Evolutionary conservation across 2,329 filamentous ascomycete genomes (phyloP).

Genomic region (Colletotrichum musae): DNA sequence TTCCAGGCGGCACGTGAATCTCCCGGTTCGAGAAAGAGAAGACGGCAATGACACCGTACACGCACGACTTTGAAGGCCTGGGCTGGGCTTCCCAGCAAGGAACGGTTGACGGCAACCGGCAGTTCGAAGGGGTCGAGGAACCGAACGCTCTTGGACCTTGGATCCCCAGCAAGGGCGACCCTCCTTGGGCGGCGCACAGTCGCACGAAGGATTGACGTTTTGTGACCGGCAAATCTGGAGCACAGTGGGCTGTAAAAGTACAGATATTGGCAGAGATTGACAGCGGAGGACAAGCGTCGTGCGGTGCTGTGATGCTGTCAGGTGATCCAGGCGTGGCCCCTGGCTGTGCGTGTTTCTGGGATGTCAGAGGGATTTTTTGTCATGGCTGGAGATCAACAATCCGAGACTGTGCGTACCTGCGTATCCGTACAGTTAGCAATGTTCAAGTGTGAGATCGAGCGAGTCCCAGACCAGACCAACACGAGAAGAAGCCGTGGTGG

Average conservation of each 20-base stretch:
- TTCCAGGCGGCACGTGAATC: no score
- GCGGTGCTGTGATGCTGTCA: slow-evolving; percentile 8
- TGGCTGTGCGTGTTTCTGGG: slow-evolving; percentile 18
- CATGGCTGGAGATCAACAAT: slow-evolving; percentile 15
- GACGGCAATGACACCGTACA: not conserved
- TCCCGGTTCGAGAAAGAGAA: not conserved
- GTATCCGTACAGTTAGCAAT: no score
- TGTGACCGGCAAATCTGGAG: slow-evolving; percentile 25
- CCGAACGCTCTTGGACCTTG: not conserved
- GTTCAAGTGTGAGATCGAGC: no score
- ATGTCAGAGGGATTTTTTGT: slow-evolving; percentile 3
- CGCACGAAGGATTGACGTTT: slow-evolving; percentile 22
- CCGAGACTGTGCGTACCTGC: not conserved
- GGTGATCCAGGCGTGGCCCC: slow-evolving; percentile 19
- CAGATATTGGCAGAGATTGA: slow-evolving; percentile 18
- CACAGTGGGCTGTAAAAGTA: not conserved
- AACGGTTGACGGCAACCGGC: slow-evolving; percentile 25
- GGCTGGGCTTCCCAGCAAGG: slow-evolving; percentile 26
- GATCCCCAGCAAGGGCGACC: slow-evolving; percentile 3
- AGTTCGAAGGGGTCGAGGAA: slow-evolving; percentile 35
- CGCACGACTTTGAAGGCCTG: slow-evolving; percentile 16
- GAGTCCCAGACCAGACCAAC: no score
- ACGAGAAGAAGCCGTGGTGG: no score
- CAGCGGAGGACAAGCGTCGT: slow-evolving; percentile 9
- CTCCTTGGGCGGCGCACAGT: slow-evolving; percentile 29